These are phyloP conservation scores for Piper longum DNA, from an alignment of 164 flowering plant genomes.

Conservation along the genomic window DNA sequence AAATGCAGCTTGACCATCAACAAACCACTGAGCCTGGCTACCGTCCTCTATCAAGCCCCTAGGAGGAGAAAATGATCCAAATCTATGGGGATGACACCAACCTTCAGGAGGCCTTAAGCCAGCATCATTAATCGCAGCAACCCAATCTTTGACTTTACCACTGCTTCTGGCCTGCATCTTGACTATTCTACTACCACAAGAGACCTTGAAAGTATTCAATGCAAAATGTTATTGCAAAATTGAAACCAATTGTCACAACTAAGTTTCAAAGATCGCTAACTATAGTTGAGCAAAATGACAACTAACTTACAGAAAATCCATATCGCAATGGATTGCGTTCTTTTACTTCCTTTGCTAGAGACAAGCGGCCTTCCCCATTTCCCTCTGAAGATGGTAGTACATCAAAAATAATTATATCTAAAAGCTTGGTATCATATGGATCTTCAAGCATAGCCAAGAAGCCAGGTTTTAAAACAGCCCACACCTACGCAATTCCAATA, in stretches of 20 bases:
- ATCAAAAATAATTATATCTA: conserved; percentile 92
- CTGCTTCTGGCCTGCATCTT: conserved; percentile 47
- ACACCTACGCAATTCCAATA: conserved; percentile 36
- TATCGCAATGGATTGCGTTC: conserved; percentile 89
- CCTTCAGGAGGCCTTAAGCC: conserved; percentile 94
- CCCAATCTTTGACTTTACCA: conserved; percentile 81
- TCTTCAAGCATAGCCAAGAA: conserved; percentile 81
- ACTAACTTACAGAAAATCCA: conserved; percentile 55
- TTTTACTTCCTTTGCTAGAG: conserved; percentile 71
- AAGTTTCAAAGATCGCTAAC: neutral
- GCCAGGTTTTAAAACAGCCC: conserved; percentile 99
- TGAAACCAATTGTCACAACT: neutral
- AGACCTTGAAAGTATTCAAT: conserved; percentile 34
- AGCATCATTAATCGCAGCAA: conserved; percentile 94
- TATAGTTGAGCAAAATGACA: neutral
- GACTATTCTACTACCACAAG: conserved; percentile 75
- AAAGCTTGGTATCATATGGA: conserved; percentile 69
- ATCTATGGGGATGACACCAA: conserved; percentile 98
- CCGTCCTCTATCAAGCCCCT: conserved; percentile 94
- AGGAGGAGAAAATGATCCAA: conserved; percentile 97
- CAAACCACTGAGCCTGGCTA: conserved; percentile 90
- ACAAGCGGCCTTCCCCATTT: conserved; percentile 69
- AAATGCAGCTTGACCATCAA: conserved; percentile 94
- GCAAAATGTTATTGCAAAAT: neutral
- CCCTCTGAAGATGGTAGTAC: conserved; percentile 86